Percentiles rank a stretch among this genome's conserved stretches.
These are phyloP conservation scores for Steccherinum ochraceum DNA, from an alignment of 768 basidiomycete species.

Conservation along the genomic window DNA sequence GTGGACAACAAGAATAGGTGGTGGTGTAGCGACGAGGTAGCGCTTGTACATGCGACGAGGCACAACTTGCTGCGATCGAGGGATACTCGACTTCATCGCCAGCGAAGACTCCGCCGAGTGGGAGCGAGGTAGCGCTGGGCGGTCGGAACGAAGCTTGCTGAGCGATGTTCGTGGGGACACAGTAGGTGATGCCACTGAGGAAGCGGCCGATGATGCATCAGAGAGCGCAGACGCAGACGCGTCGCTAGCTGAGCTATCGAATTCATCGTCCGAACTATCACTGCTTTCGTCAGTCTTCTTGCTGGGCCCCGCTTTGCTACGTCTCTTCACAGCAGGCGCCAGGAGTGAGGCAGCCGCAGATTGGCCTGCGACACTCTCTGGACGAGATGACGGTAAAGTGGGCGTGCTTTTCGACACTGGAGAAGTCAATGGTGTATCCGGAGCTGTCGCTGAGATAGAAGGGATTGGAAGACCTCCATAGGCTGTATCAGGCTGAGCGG, in stretches of 20 bases:
- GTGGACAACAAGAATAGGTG: conserved; percentile 87
- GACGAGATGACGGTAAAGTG: neutral
- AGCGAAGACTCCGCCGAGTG: neutral
- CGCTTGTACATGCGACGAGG: conserved; percentile 88
- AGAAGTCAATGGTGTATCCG: conserved; percentile 29
- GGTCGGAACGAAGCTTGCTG: neutral
- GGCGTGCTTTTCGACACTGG: neutral
- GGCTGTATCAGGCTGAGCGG: neutral
- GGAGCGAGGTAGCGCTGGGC: neutral
- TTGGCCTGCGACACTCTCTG: neutral
- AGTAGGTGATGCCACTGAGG: conserved; percentile 21
- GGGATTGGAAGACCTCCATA: conserved; percentile 46
- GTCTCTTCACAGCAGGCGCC: conserved; percentile 20
- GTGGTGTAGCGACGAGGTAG: conserved; percentile 82
- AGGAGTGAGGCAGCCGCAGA: conserved; percentile 24
- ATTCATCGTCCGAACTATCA: conserved; percentile 18
- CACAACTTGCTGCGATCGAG: conserved; percentile 53
- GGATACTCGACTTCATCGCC: conserved; percentile 17
- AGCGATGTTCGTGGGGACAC: conserved; percentile 26
- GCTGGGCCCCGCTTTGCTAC: conserved; percentile 11
- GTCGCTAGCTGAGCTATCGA: conserved; percentile 20
- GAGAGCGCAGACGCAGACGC: conserved; percentile 25
- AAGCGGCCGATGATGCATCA: conserved; percentile 25
- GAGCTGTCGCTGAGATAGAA: conserved; percentile 44
- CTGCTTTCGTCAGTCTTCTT: conserved; percentile 11